Conservation (phyloP, 495 filamentous ascomycete species). For the Penicillium crystallinum region DNA sequence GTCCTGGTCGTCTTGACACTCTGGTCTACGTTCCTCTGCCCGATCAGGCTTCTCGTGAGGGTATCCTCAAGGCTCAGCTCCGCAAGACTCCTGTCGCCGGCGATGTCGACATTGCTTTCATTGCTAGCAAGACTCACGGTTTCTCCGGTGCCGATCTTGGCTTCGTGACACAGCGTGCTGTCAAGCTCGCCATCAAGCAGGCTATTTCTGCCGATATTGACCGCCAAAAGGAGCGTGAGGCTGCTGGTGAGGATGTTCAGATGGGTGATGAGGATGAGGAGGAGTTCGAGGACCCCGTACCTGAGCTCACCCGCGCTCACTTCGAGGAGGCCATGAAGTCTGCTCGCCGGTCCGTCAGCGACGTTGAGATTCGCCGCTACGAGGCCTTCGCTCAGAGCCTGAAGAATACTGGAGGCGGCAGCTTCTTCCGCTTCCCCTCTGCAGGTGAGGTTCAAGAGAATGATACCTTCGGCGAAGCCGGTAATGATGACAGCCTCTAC, state of each 20-base stretch:
- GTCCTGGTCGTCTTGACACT: constrained; percentile 96
- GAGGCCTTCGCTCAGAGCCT: constrained; percentile 98
- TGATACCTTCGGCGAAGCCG: constrained; percentile 73
- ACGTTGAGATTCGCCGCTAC: constrained; percentile 95
- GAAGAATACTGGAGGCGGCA: constrained; percentile 93
- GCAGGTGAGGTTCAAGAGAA: constrained; percentile 56
- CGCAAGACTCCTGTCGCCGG: constrained; percentile 91
- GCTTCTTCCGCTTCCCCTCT: constrained; percentile 94
- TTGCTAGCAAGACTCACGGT: constrained; percentile 94
- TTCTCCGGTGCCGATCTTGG: constrained; percentile 99
- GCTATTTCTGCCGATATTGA: constrained; percentile 87
- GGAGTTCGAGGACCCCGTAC: constrained; percentile 89
- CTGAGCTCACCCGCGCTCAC: constrained; percentile 89
- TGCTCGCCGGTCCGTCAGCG: constrained; percentile 86
- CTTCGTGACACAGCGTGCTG: constrained; percentile 96
- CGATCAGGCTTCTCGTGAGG: constrained; percentile 77
- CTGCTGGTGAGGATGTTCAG: constrained; percentile 70
- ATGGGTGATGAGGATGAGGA: constrained; percentile 76
- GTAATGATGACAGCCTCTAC: constrained; percentile 86
- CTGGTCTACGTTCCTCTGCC: constrained; percentile 97
- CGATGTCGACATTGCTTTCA: constrained; percentile 85
- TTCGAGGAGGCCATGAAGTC: constrained; percentile 98
- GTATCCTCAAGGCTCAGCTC: constrained; percentile 92
- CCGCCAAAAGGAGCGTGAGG: constrained; percentile 80
- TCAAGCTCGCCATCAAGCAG: constrained; percentile 99